phyloP scores from a whole-genome alignment of 306 rosid genomes.

The Vigna radiata region DNA sequence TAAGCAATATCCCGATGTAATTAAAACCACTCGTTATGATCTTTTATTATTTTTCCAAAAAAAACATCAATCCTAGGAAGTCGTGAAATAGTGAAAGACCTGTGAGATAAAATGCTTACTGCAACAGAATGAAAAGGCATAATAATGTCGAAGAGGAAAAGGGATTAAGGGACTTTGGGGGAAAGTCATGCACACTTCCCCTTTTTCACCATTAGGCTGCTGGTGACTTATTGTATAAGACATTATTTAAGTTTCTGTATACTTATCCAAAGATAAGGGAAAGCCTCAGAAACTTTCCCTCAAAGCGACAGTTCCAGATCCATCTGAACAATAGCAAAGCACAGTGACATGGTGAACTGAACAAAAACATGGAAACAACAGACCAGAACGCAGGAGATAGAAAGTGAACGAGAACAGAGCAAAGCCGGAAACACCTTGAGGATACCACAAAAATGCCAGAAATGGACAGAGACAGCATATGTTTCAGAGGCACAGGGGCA shows the following conservation, averaged over 20 bases:
- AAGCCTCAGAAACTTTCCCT: not conserved
- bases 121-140: not conserved
- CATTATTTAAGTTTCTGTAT: too few species aligned
- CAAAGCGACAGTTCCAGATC: not conserved
- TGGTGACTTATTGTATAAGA: too few species aligned
- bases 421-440: not conserved
- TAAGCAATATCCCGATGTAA: constrained; percentile 11
- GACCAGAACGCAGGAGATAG: not conserved
- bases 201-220: not conserved
- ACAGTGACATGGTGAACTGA: not conserved
- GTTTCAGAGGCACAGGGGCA: not conserved
- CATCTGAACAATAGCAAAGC: not conserved
- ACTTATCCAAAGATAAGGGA: not conserved
- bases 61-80: not conserved
- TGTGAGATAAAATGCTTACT: not conserved
- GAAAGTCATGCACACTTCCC: not conserved
- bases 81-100: not conserved
- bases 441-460: not conserved
- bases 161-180: not conserved
- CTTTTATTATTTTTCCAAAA: constrained; percentile 2
- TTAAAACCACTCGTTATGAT: constrained; percentile 19
- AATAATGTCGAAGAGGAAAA: not conserved
- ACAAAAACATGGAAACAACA: not conserved
- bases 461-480: not conserved
- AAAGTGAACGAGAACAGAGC: not conserved